A percentile compares a stretch with the other conserved stretches of the same genome.
These are phyloP conservation scores for Atkinsonella texensis DNA, from an alignment of 2,329 filamentous ascomycete genomes.

Conservation along the genomic window DNA sequence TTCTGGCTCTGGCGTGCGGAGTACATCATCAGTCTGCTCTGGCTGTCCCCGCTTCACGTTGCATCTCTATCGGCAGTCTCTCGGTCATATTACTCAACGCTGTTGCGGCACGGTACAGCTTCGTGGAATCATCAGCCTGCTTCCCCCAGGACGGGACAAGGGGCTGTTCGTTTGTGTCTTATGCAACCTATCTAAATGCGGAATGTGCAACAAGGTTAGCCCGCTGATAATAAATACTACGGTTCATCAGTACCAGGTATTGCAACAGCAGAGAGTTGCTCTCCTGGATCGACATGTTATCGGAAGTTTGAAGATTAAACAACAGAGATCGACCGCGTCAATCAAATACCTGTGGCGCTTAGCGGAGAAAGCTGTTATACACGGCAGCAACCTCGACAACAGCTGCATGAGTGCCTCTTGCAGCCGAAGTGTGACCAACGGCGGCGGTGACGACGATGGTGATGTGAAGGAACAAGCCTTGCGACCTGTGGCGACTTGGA, in stretches of 20 bases:
- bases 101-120: not conserved
- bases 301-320: not conserved
- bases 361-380: not conserved
- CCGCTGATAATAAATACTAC: not conserved
- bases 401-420: not conserved
- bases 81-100: slow-evolving; percentile 5
- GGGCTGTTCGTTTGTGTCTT: not conserved
- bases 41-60: slow-evolving; percentile 1
- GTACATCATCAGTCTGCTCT: not conserved
- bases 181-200: not conserved
- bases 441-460: not conserved
- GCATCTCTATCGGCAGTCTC: slow-evolving; percentile 7
- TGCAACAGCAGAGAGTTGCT: not conserved
- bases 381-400: not conserved
- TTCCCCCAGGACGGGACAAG: not conserved
- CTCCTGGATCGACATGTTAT: not conserved
- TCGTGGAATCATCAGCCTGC: not conserved
- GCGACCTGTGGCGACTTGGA: slow-evolving; percentile 1
- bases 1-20: not conserved
- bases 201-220: not conserved
- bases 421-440: not conserved
- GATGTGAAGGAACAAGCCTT: not conserved
- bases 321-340: not conserved
- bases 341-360: too few relatives aligned
- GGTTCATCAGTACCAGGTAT: not conserved